Base-by-base conservation (phyloP, 179 eudicot genomes). In the Carnegiea gigantea region DNA sequence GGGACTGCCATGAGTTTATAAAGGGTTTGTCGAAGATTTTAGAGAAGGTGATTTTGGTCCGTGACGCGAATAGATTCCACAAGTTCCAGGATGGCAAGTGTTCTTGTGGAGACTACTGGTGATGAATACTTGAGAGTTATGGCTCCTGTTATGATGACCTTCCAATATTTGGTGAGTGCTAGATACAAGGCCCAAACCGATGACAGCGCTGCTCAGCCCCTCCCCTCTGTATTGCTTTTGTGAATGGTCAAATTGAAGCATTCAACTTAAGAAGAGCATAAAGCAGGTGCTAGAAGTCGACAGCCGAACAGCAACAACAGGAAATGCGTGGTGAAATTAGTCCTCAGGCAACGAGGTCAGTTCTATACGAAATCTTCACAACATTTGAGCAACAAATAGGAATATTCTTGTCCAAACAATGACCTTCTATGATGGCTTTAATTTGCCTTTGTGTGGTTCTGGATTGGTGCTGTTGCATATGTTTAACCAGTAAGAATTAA, bases 21-120 rank as follows among this genome's bases (percentile, higher is more conserved):
- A 91, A 93, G 82, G 95, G 94, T 24, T 82, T 92, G 77, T 93
- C 98, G 11, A 93, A 89, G 86, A 80, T 92, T 77, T 87, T 91
- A 81, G 65, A 78, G 70, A 90, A 87, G 85, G 92, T 92, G 70
- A 90, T 93, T 79, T 38, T 93, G 81, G 94, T 93, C 10, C 86
- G 98, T 83, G 98, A 93, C 87, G 94, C 98, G 23, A 93, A 84
- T 82, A 86, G 97, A 86, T 93, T 93, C 84, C 98, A 93, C 79
- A 93, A 84, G 86, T 92, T 93, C 82, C 88, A 92, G 77, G 84
- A 87, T 68, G 98, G 97, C 10, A 23, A 75, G 73, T 92, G 98
- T 81, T 93, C 98, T 75, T 93, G 95, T 82, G 87, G 88, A 83
- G 94, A 92, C 68, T 92, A 92, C 77, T 93, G 98, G 98, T 91